Conservation (phyloP, 306 rosid species). For the Rosa rugosa region DNA sequence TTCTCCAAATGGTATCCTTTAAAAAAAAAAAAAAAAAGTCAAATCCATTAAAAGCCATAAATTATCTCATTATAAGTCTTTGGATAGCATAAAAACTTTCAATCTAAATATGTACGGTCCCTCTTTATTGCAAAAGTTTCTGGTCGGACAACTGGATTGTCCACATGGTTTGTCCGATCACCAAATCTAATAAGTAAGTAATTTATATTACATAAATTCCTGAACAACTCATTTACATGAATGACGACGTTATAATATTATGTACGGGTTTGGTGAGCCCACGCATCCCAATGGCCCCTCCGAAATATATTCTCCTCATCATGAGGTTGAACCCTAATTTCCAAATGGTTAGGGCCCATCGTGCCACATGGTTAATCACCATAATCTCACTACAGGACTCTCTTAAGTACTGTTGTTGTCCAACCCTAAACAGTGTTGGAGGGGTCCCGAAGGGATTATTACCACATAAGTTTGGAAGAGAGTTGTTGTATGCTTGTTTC, state of each 20-base stretch:
- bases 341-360: background rate
- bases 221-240: background rate
- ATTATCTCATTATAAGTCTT: no score
- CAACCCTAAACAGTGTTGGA: slow-evolving; percentile 9
- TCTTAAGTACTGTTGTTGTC: slow-evolving; percentile 3
- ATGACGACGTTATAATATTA: background rate
- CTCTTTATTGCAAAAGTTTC: background rate
- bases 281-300: no score
- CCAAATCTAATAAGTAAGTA: background rate
- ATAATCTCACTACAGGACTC: background rate
- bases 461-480: background rate
- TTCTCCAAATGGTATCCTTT: background rate
- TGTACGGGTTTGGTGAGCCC: background rate
- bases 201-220: background rate
- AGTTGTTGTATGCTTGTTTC: background rate
- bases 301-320: background rate
- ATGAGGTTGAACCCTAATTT: slow-evolving; percentile 2
- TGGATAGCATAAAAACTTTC: background rate
- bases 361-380: slow-evolving; percentile 4
- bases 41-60: no score
- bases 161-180: background rate
- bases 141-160: background rate
- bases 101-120: background rate
- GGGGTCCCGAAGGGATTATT: background rate
- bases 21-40: no score